Base-by-base conservation (phyloP, 2,329 filamentous ascomycete species). In the Colletotrichum agaves region DNA sequence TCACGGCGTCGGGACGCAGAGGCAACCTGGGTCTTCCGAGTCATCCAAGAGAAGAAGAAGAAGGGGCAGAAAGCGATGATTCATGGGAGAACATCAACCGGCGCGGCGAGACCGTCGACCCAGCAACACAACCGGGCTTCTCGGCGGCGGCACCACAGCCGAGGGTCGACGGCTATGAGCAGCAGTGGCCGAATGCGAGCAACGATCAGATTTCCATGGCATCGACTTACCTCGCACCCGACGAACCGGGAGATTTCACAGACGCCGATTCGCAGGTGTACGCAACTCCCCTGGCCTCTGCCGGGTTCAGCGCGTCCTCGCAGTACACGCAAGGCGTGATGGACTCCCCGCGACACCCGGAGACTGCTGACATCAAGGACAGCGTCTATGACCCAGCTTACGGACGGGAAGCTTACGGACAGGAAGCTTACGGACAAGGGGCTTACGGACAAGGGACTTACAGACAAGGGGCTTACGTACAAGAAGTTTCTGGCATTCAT, bases 41-140 rank as follows among this genome's bases (percentile, higher is more conserved):
- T 60, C 65, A 59, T 64, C 65, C 13, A 67, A 67, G 61, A 67
- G 53, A 49, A 60, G 65, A 65, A 60, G 65, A 65, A 59, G 61
- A 64, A 17, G 65, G 47, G 61, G 65, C 52, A 60, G 65, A 67
- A 67, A 67, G 65, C 65, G 65, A 65, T 64, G 65, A 67, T 67
- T 67, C 65, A 11, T 67, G 65, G 65, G 65, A 67, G 39, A 55
- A 67, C 47, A 50, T 67, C 10, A 39, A 56, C 31, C 53, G 49
- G 21, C 53, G 61, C 46, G 65, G 61, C 10, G 65, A 60, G 5
- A 47, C 53, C 2, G 33, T n/a, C 39, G 7, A 10, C 10, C 21
- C 47, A 13, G 47, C 31, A n/a, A 31, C 50, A 17, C 23, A 35
- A 7, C 17, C n/a, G 19, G 15, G 13, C 11, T 49, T 52, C 12